Conservation (phyloP, 805 yeast genomes). For the Candida anglica region DNA sequence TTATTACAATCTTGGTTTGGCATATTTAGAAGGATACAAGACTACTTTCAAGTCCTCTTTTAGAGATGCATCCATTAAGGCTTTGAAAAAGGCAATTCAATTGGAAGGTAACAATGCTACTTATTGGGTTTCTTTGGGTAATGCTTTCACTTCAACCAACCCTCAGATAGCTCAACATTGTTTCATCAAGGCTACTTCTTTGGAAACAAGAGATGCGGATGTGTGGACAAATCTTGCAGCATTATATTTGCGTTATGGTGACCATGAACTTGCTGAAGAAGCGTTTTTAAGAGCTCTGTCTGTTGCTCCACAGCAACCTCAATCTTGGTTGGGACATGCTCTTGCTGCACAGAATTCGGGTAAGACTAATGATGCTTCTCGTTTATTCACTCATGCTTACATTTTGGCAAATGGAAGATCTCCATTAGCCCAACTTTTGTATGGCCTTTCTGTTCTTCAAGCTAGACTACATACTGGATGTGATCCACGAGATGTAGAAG, state of each 20-base stretch:
- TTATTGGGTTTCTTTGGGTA: slow-evolving; percentile 83
- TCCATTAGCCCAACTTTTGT: slow-evolving; percentile 65
- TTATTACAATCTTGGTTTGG: slow-evolving; percentile 68
- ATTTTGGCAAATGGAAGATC: slow-evolving; percentile 71
- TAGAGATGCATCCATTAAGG: slow-evolving; percentile 50
- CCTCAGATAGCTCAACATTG: slow-evolving; percentile 88
- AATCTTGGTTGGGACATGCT: slow-evolving; percentile 88
- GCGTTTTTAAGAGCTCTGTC: slow-evolving; percentile 75
- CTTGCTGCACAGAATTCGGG: slow-evolving; percentile 51
- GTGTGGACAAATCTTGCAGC: slow-evolving; percentile 84
- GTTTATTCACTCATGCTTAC: slow-evolving; percentile 73
- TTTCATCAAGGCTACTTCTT: slow-evolving; percentile 72
- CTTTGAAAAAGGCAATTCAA: slow-evolving; percentile 64
- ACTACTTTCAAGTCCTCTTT: slow-evolving; percentile 14
- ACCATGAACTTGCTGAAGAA: slow-evolving; percentile 66
- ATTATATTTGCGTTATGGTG: slow-evolving; percentile 65
- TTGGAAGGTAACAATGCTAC: slow-evolving; percentile 66
- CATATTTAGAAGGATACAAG: slow-evolving; percentile 46
- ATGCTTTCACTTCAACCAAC: slow-evolving; percentile 59
- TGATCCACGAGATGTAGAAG: slow-evolving; percentile 52
- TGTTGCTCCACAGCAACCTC: slow-evolving; percentile 68
- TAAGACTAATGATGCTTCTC: slow-evolving; percentile 45
- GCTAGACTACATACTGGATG: slow-evolving; percentile 36
- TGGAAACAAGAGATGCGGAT: slow-evolving; percentile 62
- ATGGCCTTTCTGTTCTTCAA: slow-evolving; percentile 56